A percentile compares a stretch with the other conserved stretches of the same genome.
These are phyloP conservation scores for Cyclocybe aegerita DNA, from an alignment of 768 basidiomycete species.

Conservation along the genomic window DNA sequence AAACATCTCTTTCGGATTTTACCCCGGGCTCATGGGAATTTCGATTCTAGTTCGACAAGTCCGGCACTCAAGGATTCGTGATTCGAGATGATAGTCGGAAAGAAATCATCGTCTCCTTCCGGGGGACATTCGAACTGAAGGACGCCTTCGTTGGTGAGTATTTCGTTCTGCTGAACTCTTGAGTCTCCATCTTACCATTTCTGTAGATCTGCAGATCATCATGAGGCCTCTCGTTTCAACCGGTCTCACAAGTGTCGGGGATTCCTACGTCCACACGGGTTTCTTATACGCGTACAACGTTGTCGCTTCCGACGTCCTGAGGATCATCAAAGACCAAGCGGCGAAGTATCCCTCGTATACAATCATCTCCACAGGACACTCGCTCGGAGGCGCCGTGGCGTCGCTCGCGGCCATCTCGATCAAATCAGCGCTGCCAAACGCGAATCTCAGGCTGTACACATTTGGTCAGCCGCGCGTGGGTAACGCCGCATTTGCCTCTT, in stretches of 20 bases:
- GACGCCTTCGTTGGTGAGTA: constrained; percentile 32
- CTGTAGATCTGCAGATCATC: constrained; percentile 27
- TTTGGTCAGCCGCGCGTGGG: constrained; percentile 56
- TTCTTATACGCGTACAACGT: constrained; percentile 28
- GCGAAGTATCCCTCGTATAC: constrained; percentile 24
- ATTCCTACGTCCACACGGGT: constrained; percentile 25
- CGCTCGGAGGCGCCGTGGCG: constrained; percentile 36
- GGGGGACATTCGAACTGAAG: constrained; percentile 27
- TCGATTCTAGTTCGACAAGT: constrained; percentile 22
- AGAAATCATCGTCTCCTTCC: constrained; percentile 39
- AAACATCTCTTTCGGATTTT: background rate
- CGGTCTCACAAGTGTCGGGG: constrained; percentile 22
- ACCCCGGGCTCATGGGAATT: background rate
- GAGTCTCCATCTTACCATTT: background rate
- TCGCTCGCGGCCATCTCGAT: constrained; percentile 31
- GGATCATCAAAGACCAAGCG: constrained; percentile 18
- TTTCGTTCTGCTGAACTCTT: background rate
- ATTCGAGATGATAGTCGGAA: constrained; percentile 33
- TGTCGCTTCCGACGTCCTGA: constrained; percentile 24
- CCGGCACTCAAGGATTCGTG: constrained; percentile 33
- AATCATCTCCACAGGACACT: constrained; percentile 32
- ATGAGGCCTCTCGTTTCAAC: constrained; percentile 28
- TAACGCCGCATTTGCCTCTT: constrained; percentile 35
- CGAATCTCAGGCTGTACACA: constrained; percentile 36
- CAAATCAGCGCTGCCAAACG: constrained; percentile 24